These are phyloP conservation scores for Pittosporum tobira DNA, from an alignment of 129 eudicot genomes.

Conservation along the genomic window DNA sequence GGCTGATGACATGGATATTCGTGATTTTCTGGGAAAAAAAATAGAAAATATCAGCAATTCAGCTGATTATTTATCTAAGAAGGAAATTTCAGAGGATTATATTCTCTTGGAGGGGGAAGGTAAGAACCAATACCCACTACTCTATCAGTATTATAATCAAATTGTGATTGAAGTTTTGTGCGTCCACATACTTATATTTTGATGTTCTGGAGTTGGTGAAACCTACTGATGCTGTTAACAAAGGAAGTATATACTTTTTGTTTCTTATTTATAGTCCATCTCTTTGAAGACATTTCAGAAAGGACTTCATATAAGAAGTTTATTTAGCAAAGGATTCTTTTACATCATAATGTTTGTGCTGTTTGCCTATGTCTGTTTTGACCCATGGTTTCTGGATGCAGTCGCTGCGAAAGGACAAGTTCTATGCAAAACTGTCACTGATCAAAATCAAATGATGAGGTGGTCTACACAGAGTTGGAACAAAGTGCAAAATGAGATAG, in stretches of 20 bases:
- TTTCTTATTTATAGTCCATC: not conserved
- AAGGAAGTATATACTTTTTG: too few species aligned
- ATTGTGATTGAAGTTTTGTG: too few species aligned
- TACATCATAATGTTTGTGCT: not conserved
- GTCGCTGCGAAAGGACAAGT: slow-evolving; percentile 25
- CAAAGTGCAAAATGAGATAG: not conserved
- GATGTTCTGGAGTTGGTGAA: too few species aligned
- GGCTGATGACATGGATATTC: slow-evolving; percentile 41
- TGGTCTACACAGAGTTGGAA: slow-evolving; percentile 18
- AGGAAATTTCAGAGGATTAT: slow-evolving; percentile 27
- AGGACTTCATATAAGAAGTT: not conserved
- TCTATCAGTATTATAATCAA: not conserved
- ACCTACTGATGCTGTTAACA: not conserved
- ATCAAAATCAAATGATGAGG: slow-evolving; percentile 14
- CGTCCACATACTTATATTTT: too few species aligned
- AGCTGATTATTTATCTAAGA: slow-evolving; percentile 30
- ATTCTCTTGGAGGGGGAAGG: slow-evolving; percentile 33
- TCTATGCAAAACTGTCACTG: slow-evolving; percentile 13
- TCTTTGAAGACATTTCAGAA: not conserved
- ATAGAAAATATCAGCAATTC: slow-evolving; percentile 45
- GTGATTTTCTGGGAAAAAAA: slow-evolving; percentile 44
- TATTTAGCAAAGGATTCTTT: not conserved
- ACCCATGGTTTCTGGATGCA: slow-evolving; percentile 21
- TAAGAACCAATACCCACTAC: slow-evolving; percentile 4
- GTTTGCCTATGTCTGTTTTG: not conserved